Percentiles rank a stretch among this genome's conserved stretches.
Evolutionary conservation across 2,329 filamentous ascomycete genomes (phyloP).

Genomic region (Diaporthe amygdali): DNA sequence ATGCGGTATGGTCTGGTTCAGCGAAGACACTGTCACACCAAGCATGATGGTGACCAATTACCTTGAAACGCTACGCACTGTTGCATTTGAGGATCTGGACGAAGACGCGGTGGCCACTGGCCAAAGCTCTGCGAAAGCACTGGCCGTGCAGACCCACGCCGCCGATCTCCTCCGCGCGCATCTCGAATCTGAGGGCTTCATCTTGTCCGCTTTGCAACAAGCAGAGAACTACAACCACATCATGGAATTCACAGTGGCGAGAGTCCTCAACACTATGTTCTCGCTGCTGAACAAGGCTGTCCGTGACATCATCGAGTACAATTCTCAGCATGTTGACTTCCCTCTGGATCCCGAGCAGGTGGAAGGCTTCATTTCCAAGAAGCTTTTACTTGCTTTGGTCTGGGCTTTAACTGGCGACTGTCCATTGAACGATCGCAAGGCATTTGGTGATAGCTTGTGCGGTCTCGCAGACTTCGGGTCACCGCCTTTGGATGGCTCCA

Average conservation of each 20-base stretch:
- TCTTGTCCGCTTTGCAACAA: constrained; percentile 76
- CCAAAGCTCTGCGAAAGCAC: constrained; percentile 77
- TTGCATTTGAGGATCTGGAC: constrained; percentile 92
- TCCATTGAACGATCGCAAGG: constrained; percentile 83
- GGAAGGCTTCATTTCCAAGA: constrained; percentile 90
- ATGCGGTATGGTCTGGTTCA: constrained; percentile 99
- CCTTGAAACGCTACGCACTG: constrained; percentile 79
- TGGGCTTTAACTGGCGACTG: constrained; percentile 98
- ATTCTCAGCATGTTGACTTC: constrained; percentile 92
- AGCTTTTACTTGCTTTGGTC: constrained; percentile 87
- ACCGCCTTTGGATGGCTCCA: constrained; percentile 76
- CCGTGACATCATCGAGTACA: constrained; percentile 93
- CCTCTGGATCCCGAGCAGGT: constrained; percentile 88
- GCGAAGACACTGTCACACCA: constrained; percentile 92
- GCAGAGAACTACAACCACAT: constrained; percentile 88
- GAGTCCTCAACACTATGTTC: constrained; percentile 91
- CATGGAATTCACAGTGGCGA: constrained; percentile 95
- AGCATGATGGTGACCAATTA: constrained; percentile 94
- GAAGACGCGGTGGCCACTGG: constrained; percentile 84
- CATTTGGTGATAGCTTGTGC: constrained; percentile 84
- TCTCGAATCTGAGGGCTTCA: constrained; percentile 80
- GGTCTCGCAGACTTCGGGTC: constrained; percentile 85
- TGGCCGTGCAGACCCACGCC: constrained; percentile 78
- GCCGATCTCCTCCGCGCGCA: constrained; percentile 80
- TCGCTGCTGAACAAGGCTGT: constrained; percentile 94